Evolutionary conservation across 2,329 filamentous ascomycete species (phyloP).

Genomic region (Cercospora janseana): DNA sequence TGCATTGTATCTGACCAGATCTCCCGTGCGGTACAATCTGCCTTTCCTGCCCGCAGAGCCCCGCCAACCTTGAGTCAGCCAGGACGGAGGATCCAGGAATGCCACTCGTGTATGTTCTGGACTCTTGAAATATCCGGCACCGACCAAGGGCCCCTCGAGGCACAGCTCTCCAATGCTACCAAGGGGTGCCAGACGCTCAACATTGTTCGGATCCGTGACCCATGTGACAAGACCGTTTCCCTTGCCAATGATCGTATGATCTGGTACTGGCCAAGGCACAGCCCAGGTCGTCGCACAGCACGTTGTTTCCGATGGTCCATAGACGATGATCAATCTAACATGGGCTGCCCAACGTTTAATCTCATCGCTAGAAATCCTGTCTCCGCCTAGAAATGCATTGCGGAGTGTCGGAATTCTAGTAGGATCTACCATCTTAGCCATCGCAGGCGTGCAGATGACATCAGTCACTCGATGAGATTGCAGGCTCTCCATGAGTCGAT

Average conservation of each 20-base stretch:
- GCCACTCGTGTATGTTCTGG: constrained; percentile 31
- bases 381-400: constrained; percentile 15
- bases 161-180: constrained; percentile 50
- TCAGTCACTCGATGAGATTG: constrained; percentile 1
- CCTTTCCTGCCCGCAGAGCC: background rate
- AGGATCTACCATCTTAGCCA: constrained; percentile 13
- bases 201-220: constrained; percentile 33
- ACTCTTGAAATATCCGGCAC: constrained; percentile 43
- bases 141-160: constrained; percentile 47
- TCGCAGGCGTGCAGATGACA: constrained; percentile 13
- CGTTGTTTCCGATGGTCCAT: constrained; percentile 16
- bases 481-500: constrained; percentile 13
- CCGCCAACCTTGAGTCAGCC: constrained; percentile 16
- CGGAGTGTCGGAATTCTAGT: constrained; percentile 3
- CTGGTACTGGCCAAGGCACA: constrained; percentile 10
- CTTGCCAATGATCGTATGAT: constrained; percentile 36
- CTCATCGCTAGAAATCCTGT: constrained; percentile 3
- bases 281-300: constrained; percentile 14
- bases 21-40: constrained; percentile 48
- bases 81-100: constrained; percentile 34
- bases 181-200: constrained; percentile 39
- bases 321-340: background rate
- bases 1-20: constrained; percentile 55
- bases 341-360: constrained; percentile 1
- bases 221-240: constrained; percentile 34